phyloP scores from a whole-genome alignment of 768 basidiomycete genomes.

The Boletellus ananiceps region DNA sequence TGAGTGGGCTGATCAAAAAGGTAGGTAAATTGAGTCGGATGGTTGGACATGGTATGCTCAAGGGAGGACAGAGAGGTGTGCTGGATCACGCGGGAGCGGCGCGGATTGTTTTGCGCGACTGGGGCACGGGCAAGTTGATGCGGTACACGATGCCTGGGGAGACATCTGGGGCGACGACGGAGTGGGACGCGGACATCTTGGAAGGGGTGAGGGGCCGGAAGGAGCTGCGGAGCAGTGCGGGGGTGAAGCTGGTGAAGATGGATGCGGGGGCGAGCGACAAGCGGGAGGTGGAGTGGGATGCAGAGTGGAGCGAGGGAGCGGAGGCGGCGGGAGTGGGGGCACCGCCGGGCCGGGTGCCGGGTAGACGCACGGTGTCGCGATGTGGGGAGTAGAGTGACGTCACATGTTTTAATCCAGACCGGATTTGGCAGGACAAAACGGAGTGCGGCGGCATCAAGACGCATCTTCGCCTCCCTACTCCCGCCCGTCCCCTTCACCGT shows the following conservation, averaged over 20 bases:
- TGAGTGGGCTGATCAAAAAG: constrained; percentile 73
- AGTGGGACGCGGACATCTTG: constrained; percentile 49
- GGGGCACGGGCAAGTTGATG: constrained; percentile 69
- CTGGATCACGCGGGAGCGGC: constrained; percentile 72
- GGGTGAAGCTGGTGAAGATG: constrained; percentile 55
- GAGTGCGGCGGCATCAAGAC: constrained; percentile 11
- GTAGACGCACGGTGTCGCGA: no score
- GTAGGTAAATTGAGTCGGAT: constrained; percentile 33
- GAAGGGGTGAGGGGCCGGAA: constrained; percentile 48
- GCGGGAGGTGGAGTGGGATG: constrained; percentile 40
- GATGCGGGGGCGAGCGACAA: constrained; percentile 35
- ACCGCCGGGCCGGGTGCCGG: constrained; percentile 47
- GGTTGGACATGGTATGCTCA: constrained; percentile 5
- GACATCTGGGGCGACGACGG: constrained; percentile 6
- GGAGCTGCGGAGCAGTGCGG: constrained; percentile 53
- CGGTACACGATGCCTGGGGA: constrained; percentile 62
- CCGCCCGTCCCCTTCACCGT: background rate
- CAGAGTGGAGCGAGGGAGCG: constrained; percentile 33
- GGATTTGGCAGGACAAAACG: constrained; percentile 18
- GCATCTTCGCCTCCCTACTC: constrained; percentile 1
- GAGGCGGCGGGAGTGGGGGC: constrained; percentile 44
- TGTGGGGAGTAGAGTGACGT: constrained; percentile 18
- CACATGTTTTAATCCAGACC: constrained; percentile 18
- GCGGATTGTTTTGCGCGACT: constrained; percentile 78
- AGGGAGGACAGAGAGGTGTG: constrained; percentile 53